Evolutionary conservation across 2,329 filamentous ascomycete genomes (phyloP), one percentile per base, ranked within the genome.

Genomic region (Dryadomyces quercivorus): DNA sequence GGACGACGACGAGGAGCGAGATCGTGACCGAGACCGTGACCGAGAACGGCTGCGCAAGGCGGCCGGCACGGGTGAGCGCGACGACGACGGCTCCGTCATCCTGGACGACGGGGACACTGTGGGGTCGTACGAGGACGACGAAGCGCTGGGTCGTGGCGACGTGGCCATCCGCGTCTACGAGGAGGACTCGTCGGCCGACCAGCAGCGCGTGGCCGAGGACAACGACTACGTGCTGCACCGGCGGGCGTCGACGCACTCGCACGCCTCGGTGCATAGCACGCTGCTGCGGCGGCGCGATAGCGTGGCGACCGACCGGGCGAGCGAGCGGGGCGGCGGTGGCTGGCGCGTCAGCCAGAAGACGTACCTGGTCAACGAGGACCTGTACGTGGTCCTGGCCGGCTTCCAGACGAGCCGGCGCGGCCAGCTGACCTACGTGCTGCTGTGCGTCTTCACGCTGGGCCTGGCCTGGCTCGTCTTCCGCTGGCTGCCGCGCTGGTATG

Each of bases 311-410:
- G 78, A 83, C 59, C 50, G 43, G 4, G 76, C 74, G 34, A 88
- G 86, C 63, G 75, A 76, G 38, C 21, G 26, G 18, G n/a, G 36
- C 15, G 22, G 38, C 22, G 43, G 43, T 12, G 80, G 78, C 12
- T 80, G 81, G 45, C 81, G 87, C 55, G 75, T 79, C 31, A 94
- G 79, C 63, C 93, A 98, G 68, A 97, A 96, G 70, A 78, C 96
- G 22, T 93, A 96, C 68, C 90, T 98, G 69, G 76, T 83, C 56
- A 95, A 88, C 45, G 93, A 98, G 68, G 93, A 98, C 67, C 74
- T 98, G 59, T 96, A 90, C 1, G 90, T 96, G 62, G 92, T 91
- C 31, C 82, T 97, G 64, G 89, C 92, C 22, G 93, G 93, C 0
- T 98, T 97, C 68, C 82, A 78, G 51, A 96, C 90, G 3, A 92